Conservation (phyloP, 1,284 basidiomycete species). For the Moniliella sp. region DNA sequence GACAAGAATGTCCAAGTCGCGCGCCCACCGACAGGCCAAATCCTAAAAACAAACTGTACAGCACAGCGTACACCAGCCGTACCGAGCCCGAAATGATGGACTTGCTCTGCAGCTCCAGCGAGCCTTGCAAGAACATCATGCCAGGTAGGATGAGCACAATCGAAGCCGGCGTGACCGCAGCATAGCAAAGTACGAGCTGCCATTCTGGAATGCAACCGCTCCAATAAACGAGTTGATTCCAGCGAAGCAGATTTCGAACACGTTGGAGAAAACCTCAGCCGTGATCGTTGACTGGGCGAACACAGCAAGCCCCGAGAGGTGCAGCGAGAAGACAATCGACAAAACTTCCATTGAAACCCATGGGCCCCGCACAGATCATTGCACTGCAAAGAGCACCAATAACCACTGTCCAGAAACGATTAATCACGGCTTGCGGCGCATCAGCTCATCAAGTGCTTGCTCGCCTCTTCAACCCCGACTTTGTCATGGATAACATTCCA, state of each 20-base stretch:
- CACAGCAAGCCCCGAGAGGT: slow-evolving; percentile 52
- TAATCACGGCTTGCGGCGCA: slow-evolving; percentile 41
- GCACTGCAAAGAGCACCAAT: slow-evolving; percentile 60
- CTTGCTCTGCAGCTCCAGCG: slow-evolving; percentile 48
- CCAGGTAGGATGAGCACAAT: slow-evolving; percentile 65
- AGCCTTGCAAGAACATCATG: slow-evolving; percentile 42
- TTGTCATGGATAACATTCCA: slow-evolving; percentile 75
- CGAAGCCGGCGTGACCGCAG: slow-evolving; percentile 57
- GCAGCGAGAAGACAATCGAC: slow-evolving; percentile 50
- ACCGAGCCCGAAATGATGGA: slow-evolving; percentile 41
- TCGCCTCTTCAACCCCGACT: slow-evolving; percentile 61
- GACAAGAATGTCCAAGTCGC: too few relatives aligned
- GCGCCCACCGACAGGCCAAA: too few relatives aligned
- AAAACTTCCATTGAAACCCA: slow-evolving; percentile 48
- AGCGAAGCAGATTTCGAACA: slow-evolving; percentile 69
- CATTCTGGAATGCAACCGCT: slow-evolving; percentile 32
- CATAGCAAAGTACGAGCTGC: slow-evolving; percentile 55
- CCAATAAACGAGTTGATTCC: slow-evolving; percentile 55
- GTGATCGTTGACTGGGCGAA: slow-evolving; percentile 29
- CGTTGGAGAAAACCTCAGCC: slow-evolving; percentile 56
- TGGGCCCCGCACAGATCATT: slow-evolving; percentile 41
- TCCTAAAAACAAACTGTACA: slow-evolving; percentile 44
- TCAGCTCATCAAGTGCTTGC: slow-evolving; percentile 52
- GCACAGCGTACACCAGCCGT: slow-evolving; percentile 53
- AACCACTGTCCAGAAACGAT: slow-evolving; percentile 42